Percentiles rank a stretch among this genome's conserved stretches.
Evolutionary conservation across 2,329 filamentous ascomycete genomes (phyloP).

Genomic region (Xylariaceae sp.): DNA sequence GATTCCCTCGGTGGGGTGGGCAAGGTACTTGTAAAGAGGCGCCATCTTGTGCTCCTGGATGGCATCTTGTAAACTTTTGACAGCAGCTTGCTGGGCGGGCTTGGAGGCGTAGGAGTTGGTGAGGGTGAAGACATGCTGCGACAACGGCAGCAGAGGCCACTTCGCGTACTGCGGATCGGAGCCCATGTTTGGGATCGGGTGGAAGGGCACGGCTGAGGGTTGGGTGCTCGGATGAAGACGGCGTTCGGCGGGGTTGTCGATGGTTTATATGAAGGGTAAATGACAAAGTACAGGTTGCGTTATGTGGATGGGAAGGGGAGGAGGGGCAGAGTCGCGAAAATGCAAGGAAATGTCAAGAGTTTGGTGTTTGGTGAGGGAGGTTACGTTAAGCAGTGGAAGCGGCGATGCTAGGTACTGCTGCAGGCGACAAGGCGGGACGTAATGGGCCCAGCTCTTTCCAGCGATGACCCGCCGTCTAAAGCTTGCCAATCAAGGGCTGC

Average conservation of each 20-base stretch:
- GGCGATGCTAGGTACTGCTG: constrained; percentile 10
- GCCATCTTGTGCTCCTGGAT: constrained; percentile 84
- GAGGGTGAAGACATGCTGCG: constrained; percentile 83
- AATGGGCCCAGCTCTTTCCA: constrained; percentile 11
- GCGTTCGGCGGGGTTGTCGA: not conserved
- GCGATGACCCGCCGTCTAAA: not conserved
- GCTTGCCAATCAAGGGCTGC: constrained; percentile 17
- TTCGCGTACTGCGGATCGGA: constrained; percentile 82
- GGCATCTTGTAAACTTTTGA: constrained; percentile 74
- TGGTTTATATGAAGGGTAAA: not conserved
- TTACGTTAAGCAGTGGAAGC: not conserved
- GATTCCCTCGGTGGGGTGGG: constrained; percentile 76
- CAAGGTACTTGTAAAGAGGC: constrained; percentile 78
- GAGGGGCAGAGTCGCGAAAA: not conserved
- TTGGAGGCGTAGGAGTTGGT: constrained; percentile 72
- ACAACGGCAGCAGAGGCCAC: constrained; percentile 75
- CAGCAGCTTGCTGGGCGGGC: constrained; percentile 63
- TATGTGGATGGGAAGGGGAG: not conserved
- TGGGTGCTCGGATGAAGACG: not conserved
- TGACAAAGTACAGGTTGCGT: no score
- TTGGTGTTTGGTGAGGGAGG: not conserved
- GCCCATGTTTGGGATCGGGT: constrained; percentile 54
- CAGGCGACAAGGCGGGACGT: constrained; percentile 26
- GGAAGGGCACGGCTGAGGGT: not conserved
- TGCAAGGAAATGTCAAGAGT: not conserved